phyloP scores from a whole-genome alignment of 768 basidiomycete species.

The Boletus coccyginus region DNA sequence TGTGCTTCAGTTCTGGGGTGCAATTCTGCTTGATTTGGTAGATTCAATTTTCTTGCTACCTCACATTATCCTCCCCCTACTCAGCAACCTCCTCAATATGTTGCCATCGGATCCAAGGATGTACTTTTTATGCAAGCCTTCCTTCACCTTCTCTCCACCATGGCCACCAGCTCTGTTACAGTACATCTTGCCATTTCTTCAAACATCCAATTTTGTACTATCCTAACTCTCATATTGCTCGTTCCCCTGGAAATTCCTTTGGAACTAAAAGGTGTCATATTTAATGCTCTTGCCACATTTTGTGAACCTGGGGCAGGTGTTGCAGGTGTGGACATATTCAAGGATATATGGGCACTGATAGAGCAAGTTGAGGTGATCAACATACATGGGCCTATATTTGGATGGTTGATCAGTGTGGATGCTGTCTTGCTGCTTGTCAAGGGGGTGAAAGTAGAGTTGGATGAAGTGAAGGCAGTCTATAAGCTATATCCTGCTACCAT shows the following conservation, averaged over 20 bases:
- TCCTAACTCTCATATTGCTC: slow-evolving; percentile 75
- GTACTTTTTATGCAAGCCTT: slow-evolving; percentile 78
- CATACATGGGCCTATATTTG: slow-evolving; percentile 47
- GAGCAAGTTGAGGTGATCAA: slow-evolving; percentile 84
- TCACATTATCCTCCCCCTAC: slow-evolving; percentile 30
- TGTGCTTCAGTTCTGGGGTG: slow-evolving; percentile 86
- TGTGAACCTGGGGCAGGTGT: slow-evolving; percentile 75
- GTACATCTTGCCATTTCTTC: slow-evolving; percentile 77
- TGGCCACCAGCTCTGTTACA: slow-evolving; percentile 70
- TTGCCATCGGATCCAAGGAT: slow-evolving; percentile 62
- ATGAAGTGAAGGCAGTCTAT: slow-evolving; percentile 78
- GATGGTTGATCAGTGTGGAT: slow-evolving; percentile 26
- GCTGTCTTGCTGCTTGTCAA: slow-evolving; percentile 51
- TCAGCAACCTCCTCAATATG: slow-evolving; percentile 40
- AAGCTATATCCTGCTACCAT: slow-evolving; percentile 85
- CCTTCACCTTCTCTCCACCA: slow-evolving; percentile 73
- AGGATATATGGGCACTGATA: slow-evolving; percentile 79
- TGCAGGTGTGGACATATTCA: slow-evolving; percentile 76
- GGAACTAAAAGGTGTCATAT: slow-evolving; percentile 83
- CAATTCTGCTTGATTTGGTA: slow-evolving; percentile 42
- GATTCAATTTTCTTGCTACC: slow-evolving; percentile 28
- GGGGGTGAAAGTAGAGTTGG: slow-evolving; percentile 84
- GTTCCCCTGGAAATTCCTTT: slow-evolving; percentile 77
- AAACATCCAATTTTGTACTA: slow-evolving; percentile 75
- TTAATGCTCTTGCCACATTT: slow-evolving; percentile 79